Base-by-base conservation (phyloP, 2,329 filamentous ascomycete species). In the Sarocladium brachiariae region DNA sequence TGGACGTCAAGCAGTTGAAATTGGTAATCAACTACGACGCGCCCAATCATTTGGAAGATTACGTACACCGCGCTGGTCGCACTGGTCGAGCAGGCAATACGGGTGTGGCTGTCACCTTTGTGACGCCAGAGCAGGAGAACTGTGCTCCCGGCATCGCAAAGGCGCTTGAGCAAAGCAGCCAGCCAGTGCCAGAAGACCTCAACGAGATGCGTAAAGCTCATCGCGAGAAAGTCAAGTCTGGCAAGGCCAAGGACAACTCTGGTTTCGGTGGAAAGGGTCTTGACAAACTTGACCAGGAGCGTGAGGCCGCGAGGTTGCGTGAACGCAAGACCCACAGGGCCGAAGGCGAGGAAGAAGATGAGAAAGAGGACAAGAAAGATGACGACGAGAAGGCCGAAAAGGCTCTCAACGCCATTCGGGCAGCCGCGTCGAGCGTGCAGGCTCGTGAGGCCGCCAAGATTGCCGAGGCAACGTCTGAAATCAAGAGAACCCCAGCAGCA, bases 181-280 rank as follows among this genome's bases (percentile, higher is more conserved):
- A 95, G 64, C 77, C 84, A 9, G 78, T 97, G 0, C 91, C 93
- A 1, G 85, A 89, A 56, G 72, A 74, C 31, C 70, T 85, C 11
- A 71, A 76, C 31, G 78, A 82, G 59, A 84, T 85, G 81, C 76
- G 80, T 54, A 84, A 83, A 61, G 75, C 80, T 1, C 95, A 95
- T 69, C 79, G 85, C 52, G 87, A 95, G 58, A 96, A 96, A 69
- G 88, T 96, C 61, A 95, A 95, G 69, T 79, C 85, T 7, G 93
- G 92, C 46, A 93, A 95, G 64, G 90, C 89, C 59, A 96, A 95
- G 68, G 86, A 89, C 55, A 84, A 83, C 19, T 89, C 86, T 52
- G 93, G 93, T 2, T 99, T 99, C 60, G 92, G 92, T 60, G 93
- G 93, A 51, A 96, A 96, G 64, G 93, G 93, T 53, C 77, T 99